Evolutionary conservation across 2,329 filamentous ascomycete genomes (phyloP).

Genomic region (Trichoderma sp.): DNA sequence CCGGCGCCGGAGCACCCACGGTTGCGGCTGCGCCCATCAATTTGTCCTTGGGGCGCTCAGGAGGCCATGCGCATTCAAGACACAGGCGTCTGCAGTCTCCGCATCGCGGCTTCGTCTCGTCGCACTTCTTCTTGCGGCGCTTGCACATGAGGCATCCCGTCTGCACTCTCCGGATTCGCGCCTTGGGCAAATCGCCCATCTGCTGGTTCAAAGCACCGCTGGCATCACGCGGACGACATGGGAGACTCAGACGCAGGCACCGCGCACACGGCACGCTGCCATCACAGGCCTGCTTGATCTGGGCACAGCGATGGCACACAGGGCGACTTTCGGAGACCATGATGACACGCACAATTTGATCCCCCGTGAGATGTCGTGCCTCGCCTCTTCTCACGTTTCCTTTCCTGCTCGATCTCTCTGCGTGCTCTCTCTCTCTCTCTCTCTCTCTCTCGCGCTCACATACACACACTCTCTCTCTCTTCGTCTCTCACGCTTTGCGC

Average conservation of each 20-base stretch:
- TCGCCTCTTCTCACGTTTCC: background rate
- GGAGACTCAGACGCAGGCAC: constrained; percentile 41
- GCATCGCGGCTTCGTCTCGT: constrained; percentile 50
- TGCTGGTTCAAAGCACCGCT: constrained; percentile 26
- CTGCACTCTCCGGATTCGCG: constrained; percentile 42
- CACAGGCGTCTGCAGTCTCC: constrained; percentile 44
- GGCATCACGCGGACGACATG: constrained; percentile 38
- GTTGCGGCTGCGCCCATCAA: background rate
- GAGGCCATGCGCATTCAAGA: constrained; percentile 42
- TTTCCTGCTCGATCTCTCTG: background rate
- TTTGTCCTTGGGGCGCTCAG: constrained; percentile 34
- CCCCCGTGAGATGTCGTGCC: background rate
- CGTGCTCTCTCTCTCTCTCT: background rate
- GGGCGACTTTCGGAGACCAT: constrained; percentile 39
- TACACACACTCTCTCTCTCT: background rate
- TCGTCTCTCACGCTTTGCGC: background rate
- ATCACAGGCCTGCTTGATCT: constrained; percentile 45
- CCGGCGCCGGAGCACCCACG: background rate
- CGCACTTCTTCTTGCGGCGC: constrained; percentile 53
- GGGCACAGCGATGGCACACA: constrained; percentile 43
- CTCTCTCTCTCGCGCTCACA: no score
- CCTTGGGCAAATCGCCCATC: constrained; percentile 38
- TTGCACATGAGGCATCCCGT: constrained; percentile 52
- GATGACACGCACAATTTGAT: background rate
- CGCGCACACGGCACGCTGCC: constrained; percentile 41